These are phyloP conservation scores for Lachnellula subtilissima DNA, from an alignment of 2,329 filamentous ascomycete genomes.

Conservation along the genomic window DNA sequence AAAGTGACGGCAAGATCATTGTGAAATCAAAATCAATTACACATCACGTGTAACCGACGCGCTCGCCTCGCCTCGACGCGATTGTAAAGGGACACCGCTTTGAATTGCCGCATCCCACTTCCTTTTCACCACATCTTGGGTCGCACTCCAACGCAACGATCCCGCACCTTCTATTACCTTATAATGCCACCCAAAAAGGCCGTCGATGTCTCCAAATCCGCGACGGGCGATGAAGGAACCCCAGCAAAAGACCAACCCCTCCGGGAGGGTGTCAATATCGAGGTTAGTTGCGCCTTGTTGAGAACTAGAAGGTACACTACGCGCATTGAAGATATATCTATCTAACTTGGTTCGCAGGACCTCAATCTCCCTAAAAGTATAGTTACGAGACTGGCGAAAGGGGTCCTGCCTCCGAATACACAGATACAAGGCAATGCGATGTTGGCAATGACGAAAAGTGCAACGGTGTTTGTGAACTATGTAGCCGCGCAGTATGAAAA, in stretches of 20 bases:
- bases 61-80: too few species aligned
- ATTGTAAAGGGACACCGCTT: too few species aligned
- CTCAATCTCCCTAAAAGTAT: slow-evolving; percentile 75
- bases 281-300: slow-evolving; percentile 37
- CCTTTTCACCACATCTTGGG: too few species aligned
- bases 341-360: slow-evolving; percentile 47
- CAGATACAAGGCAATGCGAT: slow-evolving; percentile 81
- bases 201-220: slow-evolving; percentile 42
- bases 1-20: too few species aligned
- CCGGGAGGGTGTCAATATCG: slow-evolving; percentile 39
- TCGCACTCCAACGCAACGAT: too few species aligned
- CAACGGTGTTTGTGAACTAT: slow-evolving; percentile 80
- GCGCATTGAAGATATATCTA: not conserved
- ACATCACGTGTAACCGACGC: too few species aligned
- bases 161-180: not conserved
- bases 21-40: too few species aligned
- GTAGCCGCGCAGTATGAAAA: slow-evolving; percentile 64
- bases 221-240: slow-evolving; percentile 39
- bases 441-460: slow-evolving; percentile 72
- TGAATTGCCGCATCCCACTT: too few species aligned
- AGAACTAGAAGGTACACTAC: not conserved
- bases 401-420: slow-evolving; percentile 73
- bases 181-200: slow-evolving; percentile 54
- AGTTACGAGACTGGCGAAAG: slow-evolving; percentile 73
- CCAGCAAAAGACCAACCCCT: slow-evolving; percentile 26